These are phyloP conservation scores for Crassisporium funariophilum DNA, from an alignment of 768 basidiomycete species.

Conservation along the genomic window DNA sequence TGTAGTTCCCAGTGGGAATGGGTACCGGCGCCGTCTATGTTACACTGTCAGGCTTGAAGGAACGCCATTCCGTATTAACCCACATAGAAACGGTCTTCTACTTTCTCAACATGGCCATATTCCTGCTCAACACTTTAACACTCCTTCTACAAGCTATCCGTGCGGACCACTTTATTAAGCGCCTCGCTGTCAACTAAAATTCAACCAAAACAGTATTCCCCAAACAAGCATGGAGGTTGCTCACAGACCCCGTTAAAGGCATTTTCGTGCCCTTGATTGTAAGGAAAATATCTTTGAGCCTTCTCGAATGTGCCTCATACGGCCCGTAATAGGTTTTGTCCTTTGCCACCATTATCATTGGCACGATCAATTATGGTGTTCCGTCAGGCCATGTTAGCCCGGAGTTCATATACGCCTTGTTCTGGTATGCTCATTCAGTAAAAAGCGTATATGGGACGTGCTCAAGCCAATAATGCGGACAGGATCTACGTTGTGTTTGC, in stretches of 20 bases:
- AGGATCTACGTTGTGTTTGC: conserved; percentile 44
- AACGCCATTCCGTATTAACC: conserved; percentile 33
- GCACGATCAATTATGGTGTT: conserved; percentile 48
- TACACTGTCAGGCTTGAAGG: conserved; percentile 43
- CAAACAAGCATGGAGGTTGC: conserved; percentile 39
- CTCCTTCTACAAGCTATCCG: conserved; percentile 45
- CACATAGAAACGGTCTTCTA: conserved; percentile 45
- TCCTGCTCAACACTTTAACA: conserved; percentile 43
- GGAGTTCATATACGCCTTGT: conserved; percentile 41
- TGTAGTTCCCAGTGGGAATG: conserved; percentile 51
- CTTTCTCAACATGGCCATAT: conserved; percentile 47
- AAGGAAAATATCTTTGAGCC: too few relatives aligned
- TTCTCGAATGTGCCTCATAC: too few relatives aligned
- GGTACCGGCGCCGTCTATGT: conserved; percentile 53
- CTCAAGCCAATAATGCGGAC: neutral
- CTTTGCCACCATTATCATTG: conserved; percentile 51
- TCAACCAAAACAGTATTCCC: conserved; percentile 42
- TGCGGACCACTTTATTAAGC: conserved; percentile 22
- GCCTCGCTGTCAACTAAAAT: too few relatives aligned
- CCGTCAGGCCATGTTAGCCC: conserved; percentile 36
- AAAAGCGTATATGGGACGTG: neutral
- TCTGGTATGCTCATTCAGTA: conserved; percentile 48
- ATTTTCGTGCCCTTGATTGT: conserved; percentile 42
- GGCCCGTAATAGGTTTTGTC: conserved; percentile 49
- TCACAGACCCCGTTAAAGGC: conserved; percentile 48